phyloP scores from a whole-genome alignment of 345 rosid species.

The Rhodamnia rubescens region DNA sequence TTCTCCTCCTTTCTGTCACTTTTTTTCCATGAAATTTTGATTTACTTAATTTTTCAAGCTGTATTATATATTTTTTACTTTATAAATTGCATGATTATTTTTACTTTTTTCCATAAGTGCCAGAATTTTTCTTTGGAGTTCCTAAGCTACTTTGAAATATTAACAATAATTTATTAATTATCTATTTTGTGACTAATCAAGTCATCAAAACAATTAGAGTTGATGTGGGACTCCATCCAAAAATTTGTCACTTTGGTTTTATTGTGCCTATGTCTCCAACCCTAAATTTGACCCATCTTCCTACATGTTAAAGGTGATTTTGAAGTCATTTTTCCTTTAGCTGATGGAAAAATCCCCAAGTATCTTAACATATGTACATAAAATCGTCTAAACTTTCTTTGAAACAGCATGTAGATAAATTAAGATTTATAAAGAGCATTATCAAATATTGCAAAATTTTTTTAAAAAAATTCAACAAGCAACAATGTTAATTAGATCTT shows the following conservation, averaged over 20 bases:
- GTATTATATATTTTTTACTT: not conserved
- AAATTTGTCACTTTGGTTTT: not conserved
- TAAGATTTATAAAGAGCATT: not conserved
- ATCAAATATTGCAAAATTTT: not conserved
- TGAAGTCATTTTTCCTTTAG: not conserved
- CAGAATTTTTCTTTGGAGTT: not conserved
- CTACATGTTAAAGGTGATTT: not conserved
- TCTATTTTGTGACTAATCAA: not conserved
- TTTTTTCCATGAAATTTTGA: not conserved
- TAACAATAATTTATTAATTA: not conserved
- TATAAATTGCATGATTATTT: not conserved
- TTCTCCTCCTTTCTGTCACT: not conserved
- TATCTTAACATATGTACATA: not conserved
- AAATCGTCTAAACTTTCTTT: not conserved
- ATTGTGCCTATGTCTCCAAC: not conserved
- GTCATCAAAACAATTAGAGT: not conserved
- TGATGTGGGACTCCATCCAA: not conserved
- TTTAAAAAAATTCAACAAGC: not conserved
- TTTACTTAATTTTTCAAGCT: not conserved
- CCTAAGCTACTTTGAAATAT: not conserved
- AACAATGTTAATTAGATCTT: not conserved
- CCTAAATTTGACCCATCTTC: not conserved
- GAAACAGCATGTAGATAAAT: not conserved
- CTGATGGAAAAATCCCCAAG: not conserved
- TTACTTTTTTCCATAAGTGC: not conserved